These are phyloP conservation scores for Thelonectria olida DNA, from an alignment of 2,329 filamentous ascomycete genomes.

Conservation along the genomic window DNA sequence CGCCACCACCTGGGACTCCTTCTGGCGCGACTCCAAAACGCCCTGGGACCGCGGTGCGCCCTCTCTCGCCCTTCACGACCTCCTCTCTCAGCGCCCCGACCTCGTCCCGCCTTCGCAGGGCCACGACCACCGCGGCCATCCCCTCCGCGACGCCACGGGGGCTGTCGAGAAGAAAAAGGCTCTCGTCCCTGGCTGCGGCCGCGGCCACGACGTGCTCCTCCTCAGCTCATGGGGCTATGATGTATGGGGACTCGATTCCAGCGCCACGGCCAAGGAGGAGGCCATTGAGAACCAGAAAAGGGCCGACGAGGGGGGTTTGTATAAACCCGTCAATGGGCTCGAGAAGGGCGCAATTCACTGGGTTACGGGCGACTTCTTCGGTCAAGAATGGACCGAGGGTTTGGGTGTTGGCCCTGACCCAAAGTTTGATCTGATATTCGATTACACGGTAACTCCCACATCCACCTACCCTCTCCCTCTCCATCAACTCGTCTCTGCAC, in stretches of 20 bases:
- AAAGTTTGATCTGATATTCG: constrained; percentile 73
- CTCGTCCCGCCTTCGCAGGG: constrained; percentile 52
- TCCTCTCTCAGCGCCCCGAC: constrained; percentile 56
- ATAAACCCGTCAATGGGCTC: constrained; percentile 52
- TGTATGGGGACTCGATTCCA: constrained; percentile 77
- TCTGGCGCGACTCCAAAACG: constrained; percentile 56
- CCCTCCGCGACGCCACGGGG: constrained; percentile 35
- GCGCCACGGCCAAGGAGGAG: constrained; percentile 55
- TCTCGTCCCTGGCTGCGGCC: constrained; percentile 83
- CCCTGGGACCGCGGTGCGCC: constrained; percentile 68
- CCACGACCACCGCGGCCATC: constrained; percentile 43
- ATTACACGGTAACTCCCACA: constrained; percentile 63
- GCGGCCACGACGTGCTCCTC: constrained; percentile 82
- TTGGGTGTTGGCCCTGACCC: constrained; percentile 51
- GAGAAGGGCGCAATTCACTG: constrained; percentile 63
- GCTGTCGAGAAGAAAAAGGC: constrained; percentile 52
- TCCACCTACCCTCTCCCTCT: constrained; percentile 6
- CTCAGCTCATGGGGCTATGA: constrained; percentile 81
- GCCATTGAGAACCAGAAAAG: constrained; percentile 56
- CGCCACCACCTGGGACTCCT: constrained; percentile 54
- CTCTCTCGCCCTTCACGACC: constrained; percentile 62
- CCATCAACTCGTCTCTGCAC: not conserved
- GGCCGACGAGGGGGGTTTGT: constrained; percentile 49
- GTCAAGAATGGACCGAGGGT: constrained; percentile 62
- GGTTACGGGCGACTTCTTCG: constrained; percentile 74